Conservation (phyloP, 192 early-diverging fungal genomes). For the Gamsiella multidivaricata region DNA sequence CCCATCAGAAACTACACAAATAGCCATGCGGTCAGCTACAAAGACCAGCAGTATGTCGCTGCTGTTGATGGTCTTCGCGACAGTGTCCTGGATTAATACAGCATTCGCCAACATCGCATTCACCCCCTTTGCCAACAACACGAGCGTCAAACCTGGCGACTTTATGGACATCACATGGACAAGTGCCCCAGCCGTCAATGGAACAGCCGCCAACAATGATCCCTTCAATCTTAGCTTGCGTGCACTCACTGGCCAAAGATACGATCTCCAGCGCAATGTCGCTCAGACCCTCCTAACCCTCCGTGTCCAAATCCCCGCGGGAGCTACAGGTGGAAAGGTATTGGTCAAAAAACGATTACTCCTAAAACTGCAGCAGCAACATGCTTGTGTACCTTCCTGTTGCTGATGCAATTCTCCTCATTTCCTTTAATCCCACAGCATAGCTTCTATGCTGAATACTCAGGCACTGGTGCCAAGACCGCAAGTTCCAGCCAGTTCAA, state of each 20-base stretch:
- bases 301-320: conserved; percentile 1
- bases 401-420: not conserved
- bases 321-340: conserved; percentile 43
- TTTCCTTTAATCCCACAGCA: conserved; percentile 7
- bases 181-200: not conserved
- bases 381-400: no score
- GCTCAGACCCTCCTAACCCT: not conserved
- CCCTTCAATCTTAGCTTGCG: conserved; percentile 12
- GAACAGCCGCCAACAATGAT: not conserved
- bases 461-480: not conserved
- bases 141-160: conserved; percentile 8
- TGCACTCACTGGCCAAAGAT: conserved; percentile 18
- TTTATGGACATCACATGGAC: conserved; percentile 2
- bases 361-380: no score
- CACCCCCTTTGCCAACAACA: not conserved
- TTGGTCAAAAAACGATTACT: not conserved
- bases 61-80: not conserved
- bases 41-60: not conserved
- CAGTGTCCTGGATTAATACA: conserved; percentile 6
- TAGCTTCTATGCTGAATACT: conserved; percentile 35
- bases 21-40: no score
- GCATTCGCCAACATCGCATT: conserved; percentile 31
- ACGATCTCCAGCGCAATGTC: conserved; percentile 5
- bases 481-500: conserved; percentile 12
- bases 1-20: no score